Conservation (phyloP, 495 filamentous ascomycete genomes). For the Talaromyces nanjingensis region DNA sequence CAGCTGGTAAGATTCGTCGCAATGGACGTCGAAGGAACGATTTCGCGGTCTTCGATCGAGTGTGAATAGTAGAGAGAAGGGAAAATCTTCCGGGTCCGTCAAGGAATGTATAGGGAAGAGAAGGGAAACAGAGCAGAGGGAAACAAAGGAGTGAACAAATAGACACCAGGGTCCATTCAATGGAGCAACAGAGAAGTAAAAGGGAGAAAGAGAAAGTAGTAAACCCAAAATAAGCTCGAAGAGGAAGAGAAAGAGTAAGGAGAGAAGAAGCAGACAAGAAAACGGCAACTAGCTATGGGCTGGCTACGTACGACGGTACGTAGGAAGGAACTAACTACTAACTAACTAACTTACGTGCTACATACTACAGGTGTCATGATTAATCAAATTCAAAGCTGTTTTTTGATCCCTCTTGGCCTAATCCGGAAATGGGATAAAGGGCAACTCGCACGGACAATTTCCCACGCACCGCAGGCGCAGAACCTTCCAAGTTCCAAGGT, state of each 20-base stretch:
- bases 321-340: neutral
- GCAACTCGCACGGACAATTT: slow-evolving; percentile 1
- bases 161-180: slow-evolving; percentile 5
- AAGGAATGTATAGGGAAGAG: neutral
- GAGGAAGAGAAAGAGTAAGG: neutral
- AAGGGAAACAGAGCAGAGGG: neutral
- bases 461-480: neutral
- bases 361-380: neutral
- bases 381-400: neutral
- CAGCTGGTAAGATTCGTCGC: neutral
- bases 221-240: neutral
- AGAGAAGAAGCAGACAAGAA: neutral
- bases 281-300: too few species aligned
- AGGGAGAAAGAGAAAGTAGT: neutral
- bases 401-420: neutral
- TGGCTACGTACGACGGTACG: too few species aligned
- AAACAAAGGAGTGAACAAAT: neutral
- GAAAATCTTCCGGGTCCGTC: neutral
- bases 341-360: neutral
- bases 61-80: neutral
- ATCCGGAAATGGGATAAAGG: neutral
- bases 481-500: neutral
- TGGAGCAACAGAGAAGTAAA: neutral
- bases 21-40: neutral
- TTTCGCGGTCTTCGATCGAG: neutral